These are phyloP conservation scores for Nothophoma quercina DNA, from an alignment of 2,329 filamentous ascomycete genomes.

Conservation along the genomic window DNA sequence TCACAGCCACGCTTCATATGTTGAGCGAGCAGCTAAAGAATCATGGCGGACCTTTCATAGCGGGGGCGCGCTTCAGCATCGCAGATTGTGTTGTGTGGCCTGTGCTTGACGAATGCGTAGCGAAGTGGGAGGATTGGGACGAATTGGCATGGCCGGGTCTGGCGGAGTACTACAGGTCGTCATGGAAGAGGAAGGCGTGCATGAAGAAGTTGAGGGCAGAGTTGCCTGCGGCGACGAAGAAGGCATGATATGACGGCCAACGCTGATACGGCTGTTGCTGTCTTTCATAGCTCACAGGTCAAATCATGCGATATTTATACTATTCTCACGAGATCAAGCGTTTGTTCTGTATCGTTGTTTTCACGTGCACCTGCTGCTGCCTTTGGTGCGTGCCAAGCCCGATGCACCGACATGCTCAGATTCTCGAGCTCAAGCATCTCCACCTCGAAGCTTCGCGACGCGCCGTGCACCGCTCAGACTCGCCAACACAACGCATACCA, in stretches of 20 bases:
- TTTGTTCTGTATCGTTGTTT: not conserved
- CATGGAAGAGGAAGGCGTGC: slow-evolving; percentile 45
- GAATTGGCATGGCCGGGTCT: slow-evolving; percentile 29
- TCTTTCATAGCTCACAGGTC: not conserved
- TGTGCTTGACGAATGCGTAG: slow-evolving; percentile 34
- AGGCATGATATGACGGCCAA: too few species aligned
- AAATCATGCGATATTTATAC: too few species aligned
- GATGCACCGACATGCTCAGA: slow-evolving; percentile 24
- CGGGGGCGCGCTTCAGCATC: slow-evolving; percentile 40
- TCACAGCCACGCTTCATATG: slow-evolving; percentile 22
- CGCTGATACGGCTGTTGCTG: too few species aligned
- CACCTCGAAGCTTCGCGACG: slow-evolving; percentile 28
- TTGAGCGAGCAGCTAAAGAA: slow-evolving; percentile 31
- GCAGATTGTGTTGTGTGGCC: slow-evolving; percentile 48
- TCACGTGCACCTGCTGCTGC: slow-evolving; percentile 6
- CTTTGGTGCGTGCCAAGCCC: slow-evolving; percentile 23
- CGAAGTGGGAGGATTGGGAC: slow-evolving; percentile 33
- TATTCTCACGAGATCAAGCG: too few species aligned
- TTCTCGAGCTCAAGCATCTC: slow-evolving; percentile 26
- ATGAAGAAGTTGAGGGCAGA: slow-evolving; percentile 33
- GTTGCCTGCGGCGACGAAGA: slow-evolving; percentile 8
- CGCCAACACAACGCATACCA: not conserved
- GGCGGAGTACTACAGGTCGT: slow-evolving; percentile 34
- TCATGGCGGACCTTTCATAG: slow-evolving; percentile 37
- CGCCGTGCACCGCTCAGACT: slow-evolving; percentile 13